Evolutionary conservation across 148 eudicot genomes (phyloP), one percentile per base, ranked within the genome.

Genomic region (Rhododendron molle): DNA sequence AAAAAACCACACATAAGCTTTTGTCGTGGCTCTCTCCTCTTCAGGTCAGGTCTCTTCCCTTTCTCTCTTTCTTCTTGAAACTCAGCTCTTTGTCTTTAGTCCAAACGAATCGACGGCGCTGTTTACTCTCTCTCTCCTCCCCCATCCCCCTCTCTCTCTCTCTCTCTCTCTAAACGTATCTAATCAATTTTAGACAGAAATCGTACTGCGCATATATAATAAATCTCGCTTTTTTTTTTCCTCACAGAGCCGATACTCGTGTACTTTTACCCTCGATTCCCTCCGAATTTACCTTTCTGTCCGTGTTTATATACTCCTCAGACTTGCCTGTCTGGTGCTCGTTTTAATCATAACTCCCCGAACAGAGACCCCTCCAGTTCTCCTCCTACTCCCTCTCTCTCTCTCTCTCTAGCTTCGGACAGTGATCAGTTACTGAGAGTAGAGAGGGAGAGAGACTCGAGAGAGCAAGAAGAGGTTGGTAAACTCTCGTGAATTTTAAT

Each of bases 231-330:
- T 71, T 7, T 46, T 32, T 44, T 60, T 47, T 32, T 8, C 15
- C 81, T 78, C 46, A 46, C 81, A 4, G 30, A 46, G 58, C 81
- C 58, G 32, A 47, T 78, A 49, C 82, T 30, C 62, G 16, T 15
- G 82, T 7, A 34, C 21, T 79, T 79, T 47, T 28, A 62, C 82
- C 82, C 82, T 79, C 62, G 82, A 79, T 49, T 79, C 28, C 82
- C 40, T 79, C 82, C 32, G 18, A n/a, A 79, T 79, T 79, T 50
- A 79, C 82, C 36, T 49, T 79, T 79, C 50, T 79, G 60, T 79
- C 81, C 36, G 81, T n/a, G 50, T 26, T 47, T 78, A 13, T 47
- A 71, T 71, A 28, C 26, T 78, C 54, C 81, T 5, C 54, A 44
- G 54, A 77, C 21, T 46, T 46, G 12, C 49, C 7, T 9, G 49